A percentile compares a stretch with the other conserved stretches of the same genome.
These are phyloP conservation scores for Castanea mollissima DNA, from an alignment of 306 rosid genomes.

Conservation along the genomic window DNA sequence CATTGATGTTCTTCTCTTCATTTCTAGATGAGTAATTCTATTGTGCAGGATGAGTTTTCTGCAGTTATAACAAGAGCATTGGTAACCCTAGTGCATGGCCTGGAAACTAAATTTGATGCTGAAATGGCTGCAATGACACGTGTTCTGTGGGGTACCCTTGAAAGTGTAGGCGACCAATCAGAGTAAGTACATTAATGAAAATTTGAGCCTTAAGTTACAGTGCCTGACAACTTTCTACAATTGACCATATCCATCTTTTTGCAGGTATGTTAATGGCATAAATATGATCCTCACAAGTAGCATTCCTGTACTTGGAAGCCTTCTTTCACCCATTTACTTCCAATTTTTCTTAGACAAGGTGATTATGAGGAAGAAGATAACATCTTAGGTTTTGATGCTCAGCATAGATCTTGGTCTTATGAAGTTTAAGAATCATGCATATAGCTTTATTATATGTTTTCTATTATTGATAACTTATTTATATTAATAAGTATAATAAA, in stretches of 20 bases:
- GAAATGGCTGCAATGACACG: conserved; percentile 99
- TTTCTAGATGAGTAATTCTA: conserved; percentile 26
- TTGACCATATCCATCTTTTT: conserved; percentile 32
- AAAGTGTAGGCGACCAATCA: conserved; percentile 98
- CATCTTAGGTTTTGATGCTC: conserved; percentile 10
- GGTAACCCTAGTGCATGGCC: conserved; percentile 89
- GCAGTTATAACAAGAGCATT: conserved; percentile 90
- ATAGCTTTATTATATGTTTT: neutral
- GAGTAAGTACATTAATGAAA: conserved; percentile 57
- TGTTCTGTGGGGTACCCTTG: conserved; percentile 91
- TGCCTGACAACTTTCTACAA: conserved; percentile 11
- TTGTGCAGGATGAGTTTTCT: conserved; percentile 90
- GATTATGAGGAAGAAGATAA: conserved; percentile 14
- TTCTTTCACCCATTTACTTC: conserved; percentile 91
- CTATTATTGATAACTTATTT: neutral
- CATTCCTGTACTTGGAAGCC: conserved; percentile 93
- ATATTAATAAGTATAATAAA: neutral
- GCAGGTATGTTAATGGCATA: conserved; percentile 96
- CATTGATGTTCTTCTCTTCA: conserved; percentile 7
- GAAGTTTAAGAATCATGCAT: conserved; percentile 4
- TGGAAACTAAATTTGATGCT: conserved; percentile 92
- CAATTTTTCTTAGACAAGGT: conserved; percentile 99
- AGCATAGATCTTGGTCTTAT: conserved; percentile 19
- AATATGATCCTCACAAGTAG: conserved; percentile 84
- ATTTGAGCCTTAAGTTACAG: neutral